Base-by-base conservation (phyloP, 2,329 filamentous ascomycete genomes). In the Ophiocordyceps camponoti-floridani region DNA sequence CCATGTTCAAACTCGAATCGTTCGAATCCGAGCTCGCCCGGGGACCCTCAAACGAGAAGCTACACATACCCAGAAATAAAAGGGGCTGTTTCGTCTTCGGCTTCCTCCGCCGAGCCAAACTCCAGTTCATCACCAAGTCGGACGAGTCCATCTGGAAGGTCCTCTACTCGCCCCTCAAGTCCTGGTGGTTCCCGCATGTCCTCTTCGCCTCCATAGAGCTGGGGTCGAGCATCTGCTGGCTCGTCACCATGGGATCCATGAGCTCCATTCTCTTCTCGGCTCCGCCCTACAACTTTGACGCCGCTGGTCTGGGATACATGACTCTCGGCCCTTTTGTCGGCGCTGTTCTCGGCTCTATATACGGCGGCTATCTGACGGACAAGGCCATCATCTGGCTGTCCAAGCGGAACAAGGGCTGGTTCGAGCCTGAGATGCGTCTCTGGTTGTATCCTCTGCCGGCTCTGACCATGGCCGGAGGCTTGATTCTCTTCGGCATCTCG, bases 391-490 rank as follows among this genome's bases (percentile, higher is more conserved):
- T 62, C 4, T 54, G 52, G 37, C 53, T 64, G 11, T 52, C 65
- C 0, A 56, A 54, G 16, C 54, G 59, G 0, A 65, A 66, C 10
- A 54, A 56, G 2, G 63, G 63, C 7, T 56, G 62, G 30, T 66
- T 62, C 41, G 64, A 67, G 47, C 64, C 65, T 0, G 65, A 67
- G 44, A 66, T 66, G 57, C 55, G 64, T 1, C 50, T 67, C 4
- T 48, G 41, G 69, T 53, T 75, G 11, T 40, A 62, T 62, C 5
- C 38, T 41, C 49, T 58, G 11, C 57, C 53, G 0, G 59, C 61
- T 0, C 19, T 62, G 8, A 51, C 59, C 5, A 59, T 63, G 58
- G 59, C 61, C 27, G 61, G 59, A n/a, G 26, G 45, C n/a, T 19
- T 46, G n/a, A 7, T 44, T 4, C 42, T 46, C n/a, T 44, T 46